phyloP scores from a whole-genome alignment of 192 early-diverging fungal genomes.

The Backusella mclennaniae region DNA sequence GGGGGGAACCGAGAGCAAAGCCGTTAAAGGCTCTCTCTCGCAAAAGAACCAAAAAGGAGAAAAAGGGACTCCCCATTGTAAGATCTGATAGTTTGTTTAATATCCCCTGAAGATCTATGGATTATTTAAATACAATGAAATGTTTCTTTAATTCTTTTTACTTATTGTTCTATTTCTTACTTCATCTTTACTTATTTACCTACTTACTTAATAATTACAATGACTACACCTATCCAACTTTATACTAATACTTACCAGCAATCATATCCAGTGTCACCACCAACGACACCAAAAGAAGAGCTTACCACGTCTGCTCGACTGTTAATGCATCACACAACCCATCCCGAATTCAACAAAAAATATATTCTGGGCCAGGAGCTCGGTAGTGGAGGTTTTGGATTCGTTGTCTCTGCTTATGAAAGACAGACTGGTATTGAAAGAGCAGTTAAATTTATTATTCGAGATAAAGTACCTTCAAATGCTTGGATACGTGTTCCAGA shows the following conservation, averaged over 20 bases:
- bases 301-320: background rate
- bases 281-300: background rate
- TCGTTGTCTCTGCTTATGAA: conserved; percentile 59
- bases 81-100: conserved; percentile 3
- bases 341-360: conserved; percentile 5
- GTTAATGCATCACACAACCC: background rate
- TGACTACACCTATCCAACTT: conserved; percentile 18
- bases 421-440: conserved; percentile 53
- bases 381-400: conserved; percentile 70
- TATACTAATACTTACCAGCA: background rate
- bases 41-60: background rate
- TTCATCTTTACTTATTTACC: background rate
- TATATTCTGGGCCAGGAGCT: conserved; percentile 56
- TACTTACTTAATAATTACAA: background rate
- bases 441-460: conserved; percentile 75
- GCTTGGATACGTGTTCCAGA: conserved; percentile 48
- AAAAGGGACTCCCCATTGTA: conserved; percentile 3
- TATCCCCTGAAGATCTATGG: background rate
- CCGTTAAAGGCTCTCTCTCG: background rate
- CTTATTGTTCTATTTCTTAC: conserved; percentile 1
- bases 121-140: conserved; percentile 2
- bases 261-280: background rate
- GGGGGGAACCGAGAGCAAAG: background rate
- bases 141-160: background rate
- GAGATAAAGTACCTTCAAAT: conserved; percentile 49